Evolutionary conservation across 1,284 basidiomycete species (phyloP).

Genomic region (Leccinum variabile): DNA sequence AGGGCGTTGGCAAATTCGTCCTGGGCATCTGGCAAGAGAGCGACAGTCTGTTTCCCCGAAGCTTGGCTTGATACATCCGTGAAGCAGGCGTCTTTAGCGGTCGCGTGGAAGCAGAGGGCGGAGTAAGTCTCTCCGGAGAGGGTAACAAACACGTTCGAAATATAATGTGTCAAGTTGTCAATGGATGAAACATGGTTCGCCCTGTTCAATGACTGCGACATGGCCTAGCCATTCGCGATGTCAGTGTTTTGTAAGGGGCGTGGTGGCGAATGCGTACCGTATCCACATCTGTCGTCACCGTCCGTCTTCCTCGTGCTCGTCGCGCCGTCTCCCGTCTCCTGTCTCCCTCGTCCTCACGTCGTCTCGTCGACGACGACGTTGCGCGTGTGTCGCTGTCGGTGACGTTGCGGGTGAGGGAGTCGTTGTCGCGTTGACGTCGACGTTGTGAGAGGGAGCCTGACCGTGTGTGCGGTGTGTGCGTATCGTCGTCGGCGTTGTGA

Average conservation of each 20-base stretch:
- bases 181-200: conserved; percentile 41
- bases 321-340: too few relatives aligned
- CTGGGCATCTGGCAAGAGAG: conserved; percentile 50
- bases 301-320: too few relatives aligned
- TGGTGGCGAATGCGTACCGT: conserved; percentile 32
- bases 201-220: conserved; percentile 28
- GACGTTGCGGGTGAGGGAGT: too few relatives aligned
- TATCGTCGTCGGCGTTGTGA: too few relatives aligned
- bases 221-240: background rate
- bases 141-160: conserved; percentile 44
- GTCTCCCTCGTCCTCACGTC: too few relatives aligned
- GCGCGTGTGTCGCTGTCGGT: too few relatives aligned
- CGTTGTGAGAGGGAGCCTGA: too few relatives aligned
- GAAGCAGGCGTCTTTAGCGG: conserved; percentile 41
- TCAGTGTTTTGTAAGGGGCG: conserved; percentile 6
- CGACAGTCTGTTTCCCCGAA: conserved; percentile 49
- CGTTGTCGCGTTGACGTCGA: too few relatives aligned
- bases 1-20: conserved; percentile 54
- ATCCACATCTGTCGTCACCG: conserved; percentile 32
- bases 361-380: too few relatives aligned
- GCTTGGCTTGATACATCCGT: conserved; percentile 35
- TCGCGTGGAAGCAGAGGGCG: conserved; percentile 37
- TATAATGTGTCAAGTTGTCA: conserved; percentile 48
- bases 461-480: too few relatives aligned
- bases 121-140: conserved; percentile 42